Evolutionary conservation across 2,329 filamentous ascomycete species (phyloP), one percentile per base, ranked within the genome.

Genomic region (Aspergillus sp.): DNA sequence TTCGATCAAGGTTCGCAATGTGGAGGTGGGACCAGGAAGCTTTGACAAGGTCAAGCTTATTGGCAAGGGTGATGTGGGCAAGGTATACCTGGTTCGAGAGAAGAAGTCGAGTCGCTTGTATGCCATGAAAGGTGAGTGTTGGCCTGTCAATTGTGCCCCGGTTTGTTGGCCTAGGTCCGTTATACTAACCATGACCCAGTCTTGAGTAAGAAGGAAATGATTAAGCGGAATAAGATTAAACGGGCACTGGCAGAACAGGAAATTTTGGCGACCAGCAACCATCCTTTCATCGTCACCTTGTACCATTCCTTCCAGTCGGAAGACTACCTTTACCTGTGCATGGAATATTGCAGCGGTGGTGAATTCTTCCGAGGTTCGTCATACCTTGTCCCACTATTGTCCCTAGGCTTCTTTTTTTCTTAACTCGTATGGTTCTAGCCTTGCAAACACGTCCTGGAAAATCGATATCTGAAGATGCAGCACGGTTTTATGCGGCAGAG

Each of bases 1-100:
- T 69, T 97, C 93, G 36, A 98, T 98, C 76, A 98, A 98, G 72
- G 88, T 97, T 56, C 82, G 93, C 59, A 89, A 95, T 65, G 93
- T 98, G 42, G 93, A 98, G 70, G 93, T 98, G 33, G 87, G 89
- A 0, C 93, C 93, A 0, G 78, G 86, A 52, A 97, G 91, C 66
- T 98, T 98, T 61, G 93, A 98, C 76, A 98, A 98, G 80, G 96
- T 98, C 70, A 98, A 98, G 70, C 78, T 98, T 70, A 96, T 98
- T 63, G 93, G 93, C 47, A 98, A 98, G 73, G 93, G 93, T 48
- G 93, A 98, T 69, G 93, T 98, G 27, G 93, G 93, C 52, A 98
- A 98, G 73, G 93, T 98, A 1, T 98, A 98, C 65, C 74, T 98
- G 56, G 93, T 98, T 44, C 81, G 89, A 57, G 93, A 98, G 71